phyloP scores from a whole-genome alignment of 257 asterid genomes.

The Nicotiana attenuata region DNA sequence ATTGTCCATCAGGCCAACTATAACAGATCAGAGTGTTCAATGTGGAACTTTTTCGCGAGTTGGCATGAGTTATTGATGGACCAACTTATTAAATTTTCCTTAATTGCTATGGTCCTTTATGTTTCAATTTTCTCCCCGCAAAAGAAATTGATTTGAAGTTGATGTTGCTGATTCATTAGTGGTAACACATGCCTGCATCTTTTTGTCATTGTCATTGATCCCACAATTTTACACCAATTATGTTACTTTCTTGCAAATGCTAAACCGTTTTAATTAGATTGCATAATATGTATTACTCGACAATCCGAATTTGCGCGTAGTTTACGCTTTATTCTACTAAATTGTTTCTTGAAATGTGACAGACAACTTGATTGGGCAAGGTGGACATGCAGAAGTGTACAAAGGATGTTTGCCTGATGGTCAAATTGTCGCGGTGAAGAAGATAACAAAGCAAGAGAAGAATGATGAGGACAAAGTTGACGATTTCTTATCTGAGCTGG shows the following conservation, averaged over 20 bases:
- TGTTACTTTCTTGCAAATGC: not conserved
- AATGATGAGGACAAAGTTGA: slow-evolving; percentile 70
- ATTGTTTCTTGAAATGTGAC: not conserved
- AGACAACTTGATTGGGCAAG: slow-evolving; percentile 82
- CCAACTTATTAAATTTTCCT: not conserved
- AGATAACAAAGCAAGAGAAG: slow-evolving; percentile 50
- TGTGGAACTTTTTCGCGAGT: not conserved
- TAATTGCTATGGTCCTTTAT: not conserved
- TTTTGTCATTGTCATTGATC: not conserved
- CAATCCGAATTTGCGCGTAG: not conserved
- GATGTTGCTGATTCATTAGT: not conserved
- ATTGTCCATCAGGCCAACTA: not conserved
- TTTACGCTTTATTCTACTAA: not conserved
- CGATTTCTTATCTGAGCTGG: slow-evolving; percentile 84
- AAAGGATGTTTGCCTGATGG: slow-evolving; percentile 72
- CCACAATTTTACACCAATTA: not conserved
- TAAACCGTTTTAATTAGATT: not conserved
- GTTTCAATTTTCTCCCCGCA: slow-evolving; percentile 5
- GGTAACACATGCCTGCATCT: not conserved
- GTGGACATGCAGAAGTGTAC: slow-evolving; percentile 94
- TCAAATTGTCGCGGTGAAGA: slow-evolving; percentile 81
- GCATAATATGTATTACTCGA: not conserved
- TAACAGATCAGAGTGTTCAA: not conserved
- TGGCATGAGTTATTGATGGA: not conserved
- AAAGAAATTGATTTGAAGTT: too few species aligned